Conservation (phyloP, 2,329 filamentous ascomycete genomes). For the Penicillium sp. region DNA sequence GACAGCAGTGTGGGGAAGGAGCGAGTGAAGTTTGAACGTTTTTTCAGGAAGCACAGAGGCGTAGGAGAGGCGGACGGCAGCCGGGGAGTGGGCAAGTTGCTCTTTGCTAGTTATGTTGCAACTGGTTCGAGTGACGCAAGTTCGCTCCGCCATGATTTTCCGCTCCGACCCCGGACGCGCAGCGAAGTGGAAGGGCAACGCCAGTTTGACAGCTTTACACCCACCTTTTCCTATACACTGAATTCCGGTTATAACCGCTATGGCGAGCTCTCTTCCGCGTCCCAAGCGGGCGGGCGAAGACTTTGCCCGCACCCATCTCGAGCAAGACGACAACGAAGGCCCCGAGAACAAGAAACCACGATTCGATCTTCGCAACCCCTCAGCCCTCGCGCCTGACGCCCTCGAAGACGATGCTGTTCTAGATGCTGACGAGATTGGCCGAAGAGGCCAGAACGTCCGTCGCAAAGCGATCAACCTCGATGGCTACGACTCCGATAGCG, state of each 20-base stretch:
- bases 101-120: too few species aligned
- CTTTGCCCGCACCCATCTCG: slow-evolving; percentile 71
- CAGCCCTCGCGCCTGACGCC: slow-evolving; percentile 79
- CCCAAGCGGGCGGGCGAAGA: slow-evolving; percentile 81
- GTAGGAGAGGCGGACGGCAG: slow-evolving; percentile 3
- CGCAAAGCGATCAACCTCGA: slow-evolving; percentile 94
- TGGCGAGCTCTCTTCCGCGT: slow-evolving; percentile 65
- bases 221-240: background rate
- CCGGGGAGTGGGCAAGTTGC: background rate
- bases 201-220: slow-evolving; percentile 9
- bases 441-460: slow-evolving; percentile 68
- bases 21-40: too few species aligned
- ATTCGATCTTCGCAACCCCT: slow-evolving; percentile 94
- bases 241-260: slow-evolving; percentile 27
- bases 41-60: too few species aligned
- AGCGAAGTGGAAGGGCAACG: slow-evolving; percentile 5
- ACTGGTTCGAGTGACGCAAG: slow-evolving; percentile 39
- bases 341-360: slow-evolving; percentile 71
- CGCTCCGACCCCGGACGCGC: slow-evolving; percentile 37
- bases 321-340: slow-evolving; percentile 49
- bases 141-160: slow-evolving; percentile 39
- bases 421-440: slow-evolving; percentile 88
- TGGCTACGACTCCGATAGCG: slow-evolving; percentile 90
- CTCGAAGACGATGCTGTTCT: slow-evolving; percentile 72
- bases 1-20: slow-evolving; percentile 4